A percentile compares a stretch with the other conserved stretches of the same genome.
phyloP scores from a whole-genome alignment of 2,329 filamentous ascomycete species.

The Fusarium dimerum region DNA sequence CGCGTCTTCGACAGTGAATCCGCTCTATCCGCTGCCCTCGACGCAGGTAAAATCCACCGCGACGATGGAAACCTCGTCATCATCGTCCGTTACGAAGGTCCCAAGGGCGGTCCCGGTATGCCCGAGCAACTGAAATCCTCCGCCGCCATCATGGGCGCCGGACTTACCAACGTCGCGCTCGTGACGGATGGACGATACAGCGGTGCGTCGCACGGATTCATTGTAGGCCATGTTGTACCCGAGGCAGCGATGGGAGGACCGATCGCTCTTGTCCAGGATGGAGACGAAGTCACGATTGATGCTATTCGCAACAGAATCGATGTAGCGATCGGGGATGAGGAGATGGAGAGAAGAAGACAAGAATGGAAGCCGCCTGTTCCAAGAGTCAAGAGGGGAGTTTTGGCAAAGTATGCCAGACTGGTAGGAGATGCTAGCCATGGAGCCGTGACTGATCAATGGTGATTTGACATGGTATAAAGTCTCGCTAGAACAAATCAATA shows the following conservation, averaged over 20 bases:
- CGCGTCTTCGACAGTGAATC: conserved; percentile 86
- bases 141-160: conserved; percentile 90
- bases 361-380: conserved; percentile 72
- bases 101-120: conserved; percentile 93
- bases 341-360: conserved; percentile 63
- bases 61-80: conserved; percentile 78
- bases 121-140: conserved; percentile 89
- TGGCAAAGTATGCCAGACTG: conserved; percentile 87
- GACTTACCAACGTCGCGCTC: conserved; percentile 81
- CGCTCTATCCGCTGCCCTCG: conserved; percentile 74
- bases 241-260: conserved; percentile 89
- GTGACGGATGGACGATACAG: conserved; percentile 91
- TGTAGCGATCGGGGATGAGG: conserved; percentile 65
- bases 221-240: conserved; percentile 89
- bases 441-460: conserved; percentile 73
- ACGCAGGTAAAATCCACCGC: conserved; percentile 58
- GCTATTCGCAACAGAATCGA: conserved; percentile 78
- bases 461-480: neutral
- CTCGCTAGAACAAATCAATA: neutral
- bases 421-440: conserved; percentile 92
- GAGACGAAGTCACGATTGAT: conserved; percentile 84
- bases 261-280: conserved; percentile 78
- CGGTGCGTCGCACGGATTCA: conserved; percentile 87
- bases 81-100: conserved; percentile 90
- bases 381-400: conserved; percentile 75